Evolutionary conservation across 2,329 filamentous ascomycete genomes (phyloP).

Genomic region (Chrysoporthe cubensis): DNA sequence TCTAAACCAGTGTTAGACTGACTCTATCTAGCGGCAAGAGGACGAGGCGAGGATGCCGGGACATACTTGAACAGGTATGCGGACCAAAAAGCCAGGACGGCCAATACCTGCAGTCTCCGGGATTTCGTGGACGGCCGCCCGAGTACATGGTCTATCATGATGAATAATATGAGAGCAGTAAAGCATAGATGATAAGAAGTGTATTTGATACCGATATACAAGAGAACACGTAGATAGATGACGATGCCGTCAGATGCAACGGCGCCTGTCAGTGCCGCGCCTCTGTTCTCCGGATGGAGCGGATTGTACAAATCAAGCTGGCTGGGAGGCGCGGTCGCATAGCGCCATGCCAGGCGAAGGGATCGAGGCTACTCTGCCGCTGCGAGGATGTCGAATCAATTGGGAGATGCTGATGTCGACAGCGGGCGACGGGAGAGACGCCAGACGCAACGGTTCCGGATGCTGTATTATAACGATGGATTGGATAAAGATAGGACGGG

Average conservation of each 20-base stretch:
- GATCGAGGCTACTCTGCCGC: background rate
- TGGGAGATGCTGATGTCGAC: background rate
- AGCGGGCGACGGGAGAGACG: background rate
- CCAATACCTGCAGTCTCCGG: constrained; percentile 88
- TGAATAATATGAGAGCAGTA: constrained; percentile 8
- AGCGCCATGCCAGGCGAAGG: constrained; percentile 15
- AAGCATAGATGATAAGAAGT: background rate
- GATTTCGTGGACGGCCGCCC: constrained; percentile 90
- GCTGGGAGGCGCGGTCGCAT: constrained; percentile 1
- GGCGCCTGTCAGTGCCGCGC: background rate
- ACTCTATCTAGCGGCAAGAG: constrained; percentile 25
- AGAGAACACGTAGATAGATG: background rate
- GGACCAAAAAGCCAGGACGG: constrained; percentile 90
- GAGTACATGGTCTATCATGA: constrained; percentile 83
- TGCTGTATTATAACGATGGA: background rate
- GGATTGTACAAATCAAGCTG: constrained; percentile 5
- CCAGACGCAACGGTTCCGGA: background rate
- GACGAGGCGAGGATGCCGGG: constrained; percentile 5
- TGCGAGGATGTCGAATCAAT: background rate
- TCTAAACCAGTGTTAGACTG: constrained; percentile 47
- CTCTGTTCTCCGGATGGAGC: constrained; percentile 4
- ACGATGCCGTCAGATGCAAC: background rate
- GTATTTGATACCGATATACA: background rate
- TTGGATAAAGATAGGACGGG: background rate
- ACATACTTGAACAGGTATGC: constrained; percentile 76